Percentiles rank a stretch among this genome's conserved stretches.
phyloP scores from a whole-genome alignment of 2,329 filamentous ascomycete species.

The Phaeosphaeriaceae sp. region DNA sequence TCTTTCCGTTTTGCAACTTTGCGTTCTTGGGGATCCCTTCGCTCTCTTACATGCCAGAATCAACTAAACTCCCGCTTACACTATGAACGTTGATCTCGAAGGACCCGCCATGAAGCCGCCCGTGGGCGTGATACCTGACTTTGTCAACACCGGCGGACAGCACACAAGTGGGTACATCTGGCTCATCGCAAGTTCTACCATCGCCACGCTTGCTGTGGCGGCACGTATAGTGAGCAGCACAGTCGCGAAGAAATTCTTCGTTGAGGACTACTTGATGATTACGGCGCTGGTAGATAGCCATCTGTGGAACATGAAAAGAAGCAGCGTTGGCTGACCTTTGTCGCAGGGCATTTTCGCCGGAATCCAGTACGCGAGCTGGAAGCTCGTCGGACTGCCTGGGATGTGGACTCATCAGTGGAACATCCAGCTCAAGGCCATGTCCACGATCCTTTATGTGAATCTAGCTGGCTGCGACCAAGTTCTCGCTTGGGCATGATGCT shows the following conservation, averaged over 20 bases:
- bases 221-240: constrained; percentile 2
- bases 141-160: neutral
- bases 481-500: neutral
- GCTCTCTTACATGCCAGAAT: too few relatives aligned
- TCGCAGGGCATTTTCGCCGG: neutral
- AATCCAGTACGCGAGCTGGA: neutral
- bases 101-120: neutral
- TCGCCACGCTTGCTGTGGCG: neutral
- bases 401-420: too few relatives aligned
- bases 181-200: neutral
- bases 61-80: too few relatives aligned
- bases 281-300: neutral
- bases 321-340: neutral
- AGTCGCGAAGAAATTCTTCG: neutral
- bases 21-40: too few relatives aligned
- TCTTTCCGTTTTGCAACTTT: too few relatives aligned
- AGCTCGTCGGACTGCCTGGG: too few relatives aligned
- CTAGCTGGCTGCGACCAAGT: too few relatives aligned
- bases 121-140: neutral
- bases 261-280: constrained; percentile 5
- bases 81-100: too few relatives aligned
- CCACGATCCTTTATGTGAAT: too few relatives aligned
- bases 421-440: too few relatives aligned
- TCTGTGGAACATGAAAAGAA: neutral
- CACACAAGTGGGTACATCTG: neutral